Percentiles rank a stretch among this genome's conserved stretches.
Evolutionary conservation across 306 rosid genomes (phyloP).

Genomic region (Fragaria iinumae): DNA sequence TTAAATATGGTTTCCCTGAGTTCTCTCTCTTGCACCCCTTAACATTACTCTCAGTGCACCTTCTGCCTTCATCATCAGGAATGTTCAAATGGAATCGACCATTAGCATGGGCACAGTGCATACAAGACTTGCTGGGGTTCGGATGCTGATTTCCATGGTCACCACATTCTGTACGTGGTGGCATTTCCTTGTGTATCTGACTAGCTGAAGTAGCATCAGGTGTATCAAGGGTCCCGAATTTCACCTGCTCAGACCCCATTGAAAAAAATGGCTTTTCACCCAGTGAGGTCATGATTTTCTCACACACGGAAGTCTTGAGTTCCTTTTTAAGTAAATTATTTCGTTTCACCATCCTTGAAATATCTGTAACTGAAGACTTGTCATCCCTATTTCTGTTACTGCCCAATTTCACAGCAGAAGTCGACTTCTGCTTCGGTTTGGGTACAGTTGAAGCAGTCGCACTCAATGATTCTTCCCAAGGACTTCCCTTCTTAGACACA

Average conservation of each 20-base stretch:
- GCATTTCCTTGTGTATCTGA: not conserved
- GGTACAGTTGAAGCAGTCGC: not conserved
- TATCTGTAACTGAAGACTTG: not conserved
- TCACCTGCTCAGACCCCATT: not conserved
- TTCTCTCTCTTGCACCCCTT: not conserved
- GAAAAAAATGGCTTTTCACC: not conserved
- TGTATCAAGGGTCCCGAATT: not conserved
- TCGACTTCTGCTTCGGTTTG: not conserved
- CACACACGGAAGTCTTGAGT: constrained; percentile 17
- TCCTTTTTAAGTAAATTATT: constrained; percentile 36
- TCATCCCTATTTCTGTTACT: constrained; percentile 22
- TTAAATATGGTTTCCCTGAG: not conserved
- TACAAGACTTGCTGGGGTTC: constrained; percentile 20
- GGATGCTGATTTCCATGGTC: constrained; percentile 7
- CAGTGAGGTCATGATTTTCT: not conserved
- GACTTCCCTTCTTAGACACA: not conserved
- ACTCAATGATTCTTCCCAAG: not conserved
- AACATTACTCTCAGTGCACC: not conserved
- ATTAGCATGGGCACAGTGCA: constrained; percentile 21
- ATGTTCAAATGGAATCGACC: constrained; percentile 8
- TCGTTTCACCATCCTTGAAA: not conserved
- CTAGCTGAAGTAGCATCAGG: not conserved
- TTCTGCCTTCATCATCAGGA: constrained; percentile 17
- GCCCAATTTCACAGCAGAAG: constrained; percentile 28
- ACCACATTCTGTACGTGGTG: no score